Evolutionary conservation across 306 rosid species (phyloP).

Genomic region (Rosa multiflora): DNA sequence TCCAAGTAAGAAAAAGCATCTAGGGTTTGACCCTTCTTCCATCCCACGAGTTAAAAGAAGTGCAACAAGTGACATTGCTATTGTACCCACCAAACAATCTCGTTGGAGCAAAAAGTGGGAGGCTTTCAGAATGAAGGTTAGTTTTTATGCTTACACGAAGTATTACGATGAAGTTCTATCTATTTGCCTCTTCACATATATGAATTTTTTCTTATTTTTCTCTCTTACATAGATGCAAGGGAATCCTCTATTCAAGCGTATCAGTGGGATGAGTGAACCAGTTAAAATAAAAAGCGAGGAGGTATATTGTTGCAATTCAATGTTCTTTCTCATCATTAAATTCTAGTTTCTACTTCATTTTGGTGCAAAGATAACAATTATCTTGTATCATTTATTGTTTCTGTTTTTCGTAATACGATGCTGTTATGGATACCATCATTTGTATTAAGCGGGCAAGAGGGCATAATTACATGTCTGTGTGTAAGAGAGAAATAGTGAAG

Average conservation of each 20-base stretch:
- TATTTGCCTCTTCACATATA: slow-evolving; percentile 3
- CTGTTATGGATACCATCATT: background rate
- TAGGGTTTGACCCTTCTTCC: slow-evolving; percentile 43
- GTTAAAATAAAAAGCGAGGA: slow-evolving; percentile 76
- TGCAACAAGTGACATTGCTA: slow-evolving; percentile 64
- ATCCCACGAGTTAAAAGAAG: slow-evolving; percentile 59
- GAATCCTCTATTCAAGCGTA: slow-evolving; percentile 56
- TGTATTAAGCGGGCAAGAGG: background rate
- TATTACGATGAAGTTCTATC: slow-evolving; percentile 3
- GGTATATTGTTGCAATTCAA: slow-evolving; percentile 44
- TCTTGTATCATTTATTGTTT: background rate
- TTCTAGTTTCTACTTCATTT: background rate
- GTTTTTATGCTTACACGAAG: background rate
- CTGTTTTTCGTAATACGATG: no score
- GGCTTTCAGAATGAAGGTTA: slow-evolving; percentile 72
- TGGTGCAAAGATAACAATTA: background rate
- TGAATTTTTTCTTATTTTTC: background rate
- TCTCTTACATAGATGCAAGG: slow-evolving; percentile 52
- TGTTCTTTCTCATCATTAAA: slow-evolving; percentile 16
- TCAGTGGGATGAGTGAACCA: slow-evolving; percentile 59
- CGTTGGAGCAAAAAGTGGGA: slow-evolving; percentile 81
- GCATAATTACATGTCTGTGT: background rate
- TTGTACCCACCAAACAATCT: slow-evolving; percentile 63
- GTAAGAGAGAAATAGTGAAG: background rate
- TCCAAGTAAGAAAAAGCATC: slow-evolving; percentile 57